Evolutionary conservation across 257 asterid species (phyloP).

Genomic region (Plantago major): DNA sequence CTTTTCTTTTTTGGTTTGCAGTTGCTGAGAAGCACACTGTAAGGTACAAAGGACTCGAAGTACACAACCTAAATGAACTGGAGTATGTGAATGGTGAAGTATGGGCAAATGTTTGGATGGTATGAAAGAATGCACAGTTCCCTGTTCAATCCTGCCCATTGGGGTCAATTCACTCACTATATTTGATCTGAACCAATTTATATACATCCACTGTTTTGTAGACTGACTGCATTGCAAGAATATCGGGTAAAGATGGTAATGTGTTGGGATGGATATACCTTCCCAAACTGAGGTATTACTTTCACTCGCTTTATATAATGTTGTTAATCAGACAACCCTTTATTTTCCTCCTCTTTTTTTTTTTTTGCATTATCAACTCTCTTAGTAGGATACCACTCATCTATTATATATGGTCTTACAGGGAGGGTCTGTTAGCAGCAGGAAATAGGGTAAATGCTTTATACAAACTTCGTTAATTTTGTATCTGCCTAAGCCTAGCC

Average conservation of each 20-base stretch:
- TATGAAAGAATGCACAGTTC: slow-evolving; percentile 12
- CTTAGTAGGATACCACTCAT: neutral
- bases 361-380: neutral
- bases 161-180: neutral
- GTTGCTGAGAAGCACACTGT: slow-evolving; percentile 55
- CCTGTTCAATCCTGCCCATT: neutral
- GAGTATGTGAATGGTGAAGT: slow-evolving; percentile 87
- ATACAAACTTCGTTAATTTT: neutral
- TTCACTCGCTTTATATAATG: neutral
- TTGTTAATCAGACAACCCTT: neutral
- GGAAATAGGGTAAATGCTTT: slow-evolving; percentile 5
- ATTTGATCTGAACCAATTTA: neutral
- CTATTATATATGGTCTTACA: neutral
- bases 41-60: slow-evolving; percentile 68
- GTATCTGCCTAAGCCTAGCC: neutral
- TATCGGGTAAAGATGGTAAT: neutral
- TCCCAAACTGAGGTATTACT: slow-evolving; percentile 2
- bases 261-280: slow-evolving; percentile 9
- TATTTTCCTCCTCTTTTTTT: neutral
- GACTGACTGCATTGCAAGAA: slow-evolving; percentile 9
- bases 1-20: slow-evolving; percentile 26
- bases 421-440: slow-evolving; percentile 1
- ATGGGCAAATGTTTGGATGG: slow-evolving; percentile 95
- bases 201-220: neutral
- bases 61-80: slow-evolving; percentile 75